Percentiles rank a stretch among this genome's conserved stretches.
phyloP scores from a whole-genome alignment of 495 filamentous ascomycete species.

The Trichoderma parareesei region DNA sequence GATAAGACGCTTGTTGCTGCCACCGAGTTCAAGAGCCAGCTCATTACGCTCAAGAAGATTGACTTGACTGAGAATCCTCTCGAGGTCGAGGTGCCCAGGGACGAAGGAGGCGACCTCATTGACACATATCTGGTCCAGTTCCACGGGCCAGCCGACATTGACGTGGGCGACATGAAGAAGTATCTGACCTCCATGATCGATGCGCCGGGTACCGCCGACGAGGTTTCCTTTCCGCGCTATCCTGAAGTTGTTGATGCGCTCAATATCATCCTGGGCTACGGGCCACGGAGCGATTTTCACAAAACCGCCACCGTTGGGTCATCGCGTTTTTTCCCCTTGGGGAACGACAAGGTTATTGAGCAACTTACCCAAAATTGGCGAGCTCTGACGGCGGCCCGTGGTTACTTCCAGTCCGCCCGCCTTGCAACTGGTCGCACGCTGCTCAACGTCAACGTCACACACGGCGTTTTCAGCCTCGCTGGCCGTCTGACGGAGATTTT shows the following conservation, averaged over 20 bases:
- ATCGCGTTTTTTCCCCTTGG: slow-evolving; percentile 36
- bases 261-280: slow-evolving; percentile 38
- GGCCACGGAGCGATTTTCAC: slow-evolving; percentile 24
- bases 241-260: slow-evolving; percentile 38
- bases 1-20: slow-evolving; percentile 34
- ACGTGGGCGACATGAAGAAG: slow-evolving; percentile 40
- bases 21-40: slow-evolving; percentile 49
- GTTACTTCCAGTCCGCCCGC: slow-evolving; percentile 61
- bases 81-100: slow-evolving; percentile 32
- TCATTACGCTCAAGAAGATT: slow-evolving; percentile 37
- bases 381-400: slow-evolving; percentile 46
- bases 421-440: slow-evolving; percentile 55
- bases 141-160: slow-evolving; percentile 27
- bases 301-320: slow-evolving; percentile 27
- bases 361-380: slow-evolving; percentile 25
- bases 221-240: slow-evolving; percentile 32
- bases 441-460: slow-evolving; percentile 50
- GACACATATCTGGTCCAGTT: slow-evolving; percentile 39
- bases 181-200: slow-evolving; percentile 41
- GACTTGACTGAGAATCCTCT: slow-evolving; percentile 23
- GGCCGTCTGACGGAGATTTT: slow-evolving; percentile 22
- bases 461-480: slow-evolving; percentile 36
- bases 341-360: slow-evolving; percentile 14
- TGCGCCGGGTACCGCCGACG: slow-evolving; percentile 22
- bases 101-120: slow-evolving; percentile 32